Conservation (phyloP, 768 basidiomycete genomes). For the Kwoniella shandongensis region DNA sequence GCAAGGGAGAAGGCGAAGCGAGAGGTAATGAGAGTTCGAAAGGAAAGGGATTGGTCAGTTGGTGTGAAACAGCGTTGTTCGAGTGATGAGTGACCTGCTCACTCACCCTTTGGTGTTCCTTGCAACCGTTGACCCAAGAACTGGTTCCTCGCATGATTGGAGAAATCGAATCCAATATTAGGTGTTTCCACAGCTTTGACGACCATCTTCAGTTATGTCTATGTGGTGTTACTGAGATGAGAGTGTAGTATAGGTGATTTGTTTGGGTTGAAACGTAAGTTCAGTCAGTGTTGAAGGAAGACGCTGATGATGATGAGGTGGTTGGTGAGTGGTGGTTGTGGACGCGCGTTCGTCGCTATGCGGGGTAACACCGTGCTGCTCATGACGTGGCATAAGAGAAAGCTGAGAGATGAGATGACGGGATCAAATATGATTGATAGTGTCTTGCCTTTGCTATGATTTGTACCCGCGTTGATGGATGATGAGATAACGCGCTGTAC, state of each 20-base stretch:
- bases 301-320: slow-evolving; percentile 15
- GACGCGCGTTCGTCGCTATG: neutral
- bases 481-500: too few species aligned
- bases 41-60: slow-evolving; percentile 4
- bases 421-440: too few species aligned
- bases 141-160: slow-evolving; percentile 53
- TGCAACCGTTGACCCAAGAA: slow-evolving; percentile 47
- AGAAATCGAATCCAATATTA: slow-evolving; percentile 52
- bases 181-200: slow-evolving; percentile 30
- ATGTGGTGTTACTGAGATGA: neutral
- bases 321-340: slow-evolving; percentile 1
- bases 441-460: too few species aligned
- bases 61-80: too few species aligned
- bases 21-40: neutral
- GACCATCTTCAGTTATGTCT: slow-evolving; percentile 26
- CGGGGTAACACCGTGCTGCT: too few species aligned
- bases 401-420: too few species aligned
- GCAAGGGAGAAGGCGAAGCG: neutral
- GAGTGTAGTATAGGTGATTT: neutral
- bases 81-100: too few species aligned
- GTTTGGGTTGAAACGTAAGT: neutral
- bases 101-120: slow-evolving; percentile 49
- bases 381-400: too few species aligned
- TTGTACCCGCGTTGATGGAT: too few species aligned
- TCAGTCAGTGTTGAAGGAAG: neutral